Percentiles rank a stretch among this genome's conserved stretches.
These are phyloP conservation scores for Trichosanthes cucumerina DNA, from an alignment of 306 rosid species.

Conservation along the genomic window DNA sequence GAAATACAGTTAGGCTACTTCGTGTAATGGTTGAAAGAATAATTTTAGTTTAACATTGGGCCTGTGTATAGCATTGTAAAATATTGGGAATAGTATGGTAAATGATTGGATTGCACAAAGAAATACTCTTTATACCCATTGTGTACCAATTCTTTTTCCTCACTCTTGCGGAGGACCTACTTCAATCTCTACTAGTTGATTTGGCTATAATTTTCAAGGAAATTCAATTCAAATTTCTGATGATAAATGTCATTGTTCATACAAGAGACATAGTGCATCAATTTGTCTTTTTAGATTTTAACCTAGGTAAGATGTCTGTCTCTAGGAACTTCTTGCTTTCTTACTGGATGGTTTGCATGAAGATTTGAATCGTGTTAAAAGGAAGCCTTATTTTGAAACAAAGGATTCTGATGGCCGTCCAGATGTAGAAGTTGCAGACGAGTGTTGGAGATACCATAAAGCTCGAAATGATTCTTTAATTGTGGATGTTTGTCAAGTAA, in stretches of 20 bases:
- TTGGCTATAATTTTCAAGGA: background rate
- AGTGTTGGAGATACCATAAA: conserved; percentile 93
- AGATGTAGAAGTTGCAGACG: conserved; percentile 86
- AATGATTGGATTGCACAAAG: too few relatives aligned
- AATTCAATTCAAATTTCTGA: background rate
- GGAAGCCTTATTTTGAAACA: conserved; percentile 94
- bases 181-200: background rate
- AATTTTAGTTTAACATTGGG: too few relatives aligned
- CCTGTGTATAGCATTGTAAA: too few relatives aligned
- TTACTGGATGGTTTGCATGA: conserved; percentile 97
- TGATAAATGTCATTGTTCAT: background rate
- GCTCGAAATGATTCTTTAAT: conserved; percentile 97
- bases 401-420: conserved; percentile 88
- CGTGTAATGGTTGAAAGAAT: too few relatives aligned
- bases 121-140: background rate
- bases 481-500: conserved; percentile 98
- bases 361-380: conserved; percentile 96
- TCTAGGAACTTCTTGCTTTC: conserved; percentile 95
- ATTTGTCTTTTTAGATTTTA: background rate
- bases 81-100: too few relatives aligned
- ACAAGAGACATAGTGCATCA: background rate
- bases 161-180: background rate
- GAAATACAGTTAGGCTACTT: too few relatives aligned
- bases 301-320: conserved; percentile 1
- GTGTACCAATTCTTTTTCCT: background rate